Base-by-base conservation (phyloP, 2,329 filamentous ascomycete species). In the Sordariomycetes sp. region DNA sequence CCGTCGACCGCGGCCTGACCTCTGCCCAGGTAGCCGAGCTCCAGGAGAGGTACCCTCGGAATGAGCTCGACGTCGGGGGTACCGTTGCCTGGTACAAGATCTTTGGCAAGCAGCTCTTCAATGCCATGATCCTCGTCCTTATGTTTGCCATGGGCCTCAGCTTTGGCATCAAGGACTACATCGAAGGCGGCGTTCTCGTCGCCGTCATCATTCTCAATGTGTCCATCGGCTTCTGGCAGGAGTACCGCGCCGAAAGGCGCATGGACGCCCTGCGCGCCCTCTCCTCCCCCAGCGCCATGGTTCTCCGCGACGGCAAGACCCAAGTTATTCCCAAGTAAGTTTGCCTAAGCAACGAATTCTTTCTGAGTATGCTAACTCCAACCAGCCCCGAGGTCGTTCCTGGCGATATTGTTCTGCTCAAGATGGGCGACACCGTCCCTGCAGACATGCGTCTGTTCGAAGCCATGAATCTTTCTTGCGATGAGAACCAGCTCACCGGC, bases 81-180 rank as follows among this genome's bases (percentile, higher is more conserved):
- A 73, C 72, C 19, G 77, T 87, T 31, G 72, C 71, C 50, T 69
- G 78, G 81, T 65, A 78, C 47, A 87, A 79, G 46, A 84, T 87
- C 27, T 60, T 87, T 30, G 61, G 82, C 38, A 79, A 80, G 46
- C 82, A 87, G 53, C 56, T 86, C 16, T 73, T 78, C 50, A 87
- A 87, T 64, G 82, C 82, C 38, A 86, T 86, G 82, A 82, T 82
- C 37, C 57, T 86, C 47, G 74, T 86, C 32, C 70, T 90, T 33
- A 66, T 84, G 35, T 81, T 88, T 47, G 82, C 82, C 47, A 86
- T 87, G 79, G 79, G 74, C 30, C 67, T 79, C 26, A 77, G 73
- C 40, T 83, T 81, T 52, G 75, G 69, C 41, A 79, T 83, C 40
- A 58, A 67, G 29, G 79, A 82, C 44, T 79, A 71, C 50, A 76